A percentile compares a stretch with the other conserved stretches of the same genome.
These are phyloP conservation scores for Paraleonurus japonicus DNA, from an alignment of 257 asterid genomes.

Conservation along the genomic window DNA sequence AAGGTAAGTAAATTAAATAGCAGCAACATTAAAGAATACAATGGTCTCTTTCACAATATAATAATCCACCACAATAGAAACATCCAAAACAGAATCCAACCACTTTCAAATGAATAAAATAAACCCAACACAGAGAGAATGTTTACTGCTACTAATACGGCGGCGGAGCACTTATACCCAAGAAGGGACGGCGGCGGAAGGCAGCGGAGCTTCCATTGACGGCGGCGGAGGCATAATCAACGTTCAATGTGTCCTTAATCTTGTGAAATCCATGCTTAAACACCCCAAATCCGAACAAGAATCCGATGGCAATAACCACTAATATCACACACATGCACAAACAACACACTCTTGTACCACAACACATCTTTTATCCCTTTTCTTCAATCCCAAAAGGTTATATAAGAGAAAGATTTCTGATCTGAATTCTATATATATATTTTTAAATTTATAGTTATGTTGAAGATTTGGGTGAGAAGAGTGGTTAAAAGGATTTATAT, in stretches of 20 bases:
- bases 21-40: background rate
- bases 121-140: background rate
- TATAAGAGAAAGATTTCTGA: background rate
- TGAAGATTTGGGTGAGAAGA: background rate
- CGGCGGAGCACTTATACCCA: constrained; percentile 50
- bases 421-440: constrained; percentile 2
- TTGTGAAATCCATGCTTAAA: constrained; percentile 64
- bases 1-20: background rate
- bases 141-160: constrained; percentile 31
- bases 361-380: constrained; percentile 51
- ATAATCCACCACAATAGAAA: background rate
- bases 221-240: background rate
- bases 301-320: constrained; percentile 54
- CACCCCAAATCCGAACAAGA: constrained; percentile 74
- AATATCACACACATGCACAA: constrained; percentile 42
- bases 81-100: background rate
- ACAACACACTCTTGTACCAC: constrained; percentile 56
- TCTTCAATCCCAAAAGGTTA: background rate
- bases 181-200: constrained; percentile 42
- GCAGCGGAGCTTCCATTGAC: constrained; percentile 10
- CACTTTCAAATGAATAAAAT: background rate
- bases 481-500: background rate
- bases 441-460: background rate
- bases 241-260: constrained; percentile 44
- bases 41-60: background rate